Conservation (phyloP, 2,329 filamentous ascomycete species). For the Lithohypha guttulata region DNA sequence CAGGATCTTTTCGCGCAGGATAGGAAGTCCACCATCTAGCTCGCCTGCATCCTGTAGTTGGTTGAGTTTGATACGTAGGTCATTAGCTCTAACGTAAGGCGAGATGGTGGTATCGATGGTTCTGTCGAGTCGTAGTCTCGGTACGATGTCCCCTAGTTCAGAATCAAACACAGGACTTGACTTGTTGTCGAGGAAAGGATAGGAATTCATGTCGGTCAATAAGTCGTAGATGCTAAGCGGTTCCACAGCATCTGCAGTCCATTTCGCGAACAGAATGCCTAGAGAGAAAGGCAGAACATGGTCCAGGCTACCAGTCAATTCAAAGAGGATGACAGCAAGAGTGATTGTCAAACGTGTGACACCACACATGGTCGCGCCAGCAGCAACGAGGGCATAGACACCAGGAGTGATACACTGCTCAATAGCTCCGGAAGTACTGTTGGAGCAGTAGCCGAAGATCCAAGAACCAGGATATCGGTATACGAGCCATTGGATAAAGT, state of each 20-base stretch:
- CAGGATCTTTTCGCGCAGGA: conserved; percentile 65
- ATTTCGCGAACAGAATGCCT: conserved; percentile 88
- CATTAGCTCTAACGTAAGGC: conserved; percentile 63
- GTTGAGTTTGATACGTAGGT: conserved; percentile 70
- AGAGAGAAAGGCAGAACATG: conserved; percentile 93
- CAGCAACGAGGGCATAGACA: conserved; percentile 91
- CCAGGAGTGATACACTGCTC: conserved; percentile 87
- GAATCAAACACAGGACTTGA: conserved; percentile 83
- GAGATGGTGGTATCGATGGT: conserved; percentile 83
- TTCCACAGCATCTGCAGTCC: conserved; percentile 92
- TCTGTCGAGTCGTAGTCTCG: conserved; percentile 60
- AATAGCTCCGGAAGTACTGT: conserved; percentile 45
- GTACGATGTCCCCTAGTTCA: conserved; percentile 76
- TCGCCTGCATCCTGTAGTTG: conserved; percentile 75
- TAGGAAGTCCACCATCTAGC: conserved; percentile 81
- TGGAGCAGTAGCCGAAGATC: conserved; percentile 11
- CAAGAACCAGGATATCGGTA: conserved; percentile 59
- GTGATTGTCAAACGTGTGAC: conserved; percentile 90
- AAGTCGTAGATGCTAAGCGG: conserved; percentile 86
- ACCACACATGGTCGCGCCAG: conserved; percentile 94
- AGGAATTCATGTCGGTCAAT: conserved; percentile 91
- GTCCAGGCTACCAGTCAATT: conserved; percentile 86
- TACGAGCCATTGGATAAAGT: conserved; percentile 71
- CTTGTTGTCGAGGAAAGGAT: conserved; percentile 96
- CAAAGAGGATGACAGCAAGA: conserved; percentile 87